phyloP scores from a whole-genome alignment of 192 early-diverging fungal species.

The Umbelopsis ramanniana region DNA sequence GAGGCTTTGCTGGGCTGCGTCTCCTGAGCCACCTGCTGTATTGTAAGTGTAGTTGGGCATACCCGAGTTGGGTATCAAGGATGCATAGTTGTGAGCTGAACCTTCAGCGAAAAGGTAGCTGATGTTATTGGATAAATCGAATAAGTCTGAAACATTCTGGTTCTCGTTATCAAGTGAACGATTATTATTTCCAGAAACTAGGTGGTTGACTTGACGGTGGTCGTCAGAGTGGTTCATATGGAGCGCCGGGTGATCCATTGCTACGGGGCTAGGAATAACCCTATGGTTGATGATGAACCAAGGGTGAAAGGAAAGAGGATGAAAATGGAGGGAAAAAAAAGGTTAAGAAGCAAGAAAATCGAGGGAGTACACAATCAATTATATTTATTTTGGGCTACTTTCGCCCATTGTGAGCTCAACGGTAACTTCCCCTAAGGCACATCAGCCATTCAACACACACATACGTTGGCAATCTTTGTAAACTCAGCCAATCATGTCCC shows the following conservation, averaged over 20 bases:
- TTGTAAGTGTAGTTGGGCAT: neutral
- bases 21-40: neutral
- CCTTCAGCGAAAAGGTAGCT: constrained; percentile 14
- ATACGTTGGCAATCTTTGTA: neutral
- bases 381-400: constrained; percentile 7
- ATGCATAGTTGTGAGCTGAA: neutral
- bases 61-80: neutral
- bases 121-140: constrained; percentile 11
- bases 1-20: neutral
- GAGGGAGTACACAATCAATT: neutral
- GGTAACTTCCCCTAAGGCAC: constrained; percentile 22
- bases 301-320: neutral
- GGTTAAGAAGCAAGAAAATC: neutral
- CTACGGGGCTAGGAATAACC: neutral
- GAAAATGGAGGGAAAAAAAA: constrained; percentile 1
- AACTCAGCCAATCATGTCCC: neutral
- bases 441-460: neutral
- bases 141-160: constrained; percentile 12
- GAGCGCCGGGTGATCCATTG: constrained; percentile 8
- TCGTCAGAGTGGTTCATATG: constrained; percentile 18
- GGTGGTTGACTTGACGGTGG: constrained; percentile 2
- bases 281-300: neutral
- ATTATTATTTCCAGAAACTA: neutral
- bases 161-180: constrained; percentile 4
- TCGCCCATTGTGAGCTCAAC: constrained; percentile 12